These are phyloP conservation scores for Senna tora DNA, from an alignment of 306 rosid species.

Conservation along the genomic window DNA sequence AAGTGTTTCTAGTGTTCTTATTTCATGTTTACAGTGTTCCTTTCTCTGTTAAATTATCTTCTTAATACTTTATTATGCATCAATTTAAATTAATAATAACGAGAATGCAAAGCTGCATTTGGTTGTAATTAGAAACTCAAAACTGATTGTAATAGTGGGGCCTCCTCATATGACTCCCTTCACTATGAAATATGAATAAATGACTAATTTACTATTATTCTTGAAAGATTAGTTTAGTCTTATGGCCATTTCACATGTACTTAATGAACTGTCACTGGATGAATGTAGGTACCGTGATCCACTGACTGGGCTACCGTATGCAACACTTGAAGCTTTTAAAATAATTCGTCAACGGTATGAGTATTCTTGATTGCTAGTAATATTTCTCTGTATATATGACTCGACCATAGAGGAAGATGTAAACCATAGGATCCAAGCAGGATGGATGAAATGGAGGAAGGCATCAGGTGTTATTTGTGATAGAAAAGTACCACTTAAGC, in stretches of 20 bases:
- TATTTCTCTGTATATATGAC: constrained; percentile 4
- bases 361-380: constrained; percentile 36
- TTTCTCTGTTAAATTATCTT: background rate
- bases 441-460: no score
- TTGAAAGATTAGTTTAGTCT: constrained; percentile 23
- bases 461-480: no score
- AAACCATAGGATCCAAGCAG: no score
- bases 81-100: background rate
- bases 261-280: constrained; percentile 35
- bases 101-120: background rate
- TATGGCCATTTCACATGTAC: background rate
- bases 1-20: background rate
- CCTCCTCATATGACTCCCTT: background rate
- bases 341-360: constrained; percentile 75
- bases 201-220: constrained; percentile 4
- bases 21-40: background rate
- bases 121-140: background rate
- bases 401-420: no score
- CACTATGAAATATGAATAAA: background rate
- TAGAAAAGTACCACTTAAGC: no score
- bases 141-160: background rate
- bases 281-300: constrained; percentile 89
- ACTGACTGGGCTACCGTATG: constrained; percentile 84
- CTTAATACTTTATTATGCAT: background rate
- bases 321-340: constrained; percentile 90